Base-by-base conservation (phyloP, 805 yeast species). In the Starmerella tilneyi region DNA sequence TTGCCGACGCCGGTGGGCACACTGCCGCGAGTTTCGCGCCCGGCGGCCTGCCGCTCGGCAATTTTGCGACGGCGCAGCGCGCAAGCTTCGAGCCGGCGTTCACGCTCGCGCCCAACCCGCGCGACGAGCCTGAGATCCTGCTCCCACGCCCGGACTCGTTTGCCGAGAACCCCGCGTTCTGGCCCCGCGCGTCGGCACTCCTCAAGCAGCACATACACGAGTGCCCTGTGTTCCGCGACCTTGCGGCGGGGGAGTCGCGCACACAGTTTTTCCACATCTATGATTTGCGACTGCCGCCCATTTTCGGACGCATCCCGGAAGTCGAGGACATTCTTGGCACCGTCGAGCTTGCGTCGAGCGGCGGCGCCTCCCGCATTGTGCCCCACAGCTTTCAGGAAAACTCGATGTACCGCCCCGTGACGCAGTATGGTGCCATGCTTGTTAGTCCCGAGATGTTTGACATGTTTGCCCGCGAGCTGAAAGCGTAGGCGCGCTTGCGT, bases 271-370 rank as follows among this genome's bases (percentile, higher is more conserved):
- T 81, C 79, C 84, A 86, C 7, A 73, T 84, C 35, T 79, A 74
- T 53, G 94, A 83, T 58, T 68, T 79, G 49, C 68, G 92, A 47
- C 74, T 70, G 38, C 70, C 75, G 1, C 85, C 89, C 1, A 64
- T 72, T 19, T 75, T 72, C 49, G 80, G 79, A 27, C 68, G 92
- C 52, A 73, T 71, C 12, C 84, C 89, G 1, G 81, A 78, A 17
- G 72, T 80, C 8, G 84, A 80, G 49, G 81, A 80, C 53, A 75
- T 77, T 2, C 67, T 76, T 42, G 94, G 94, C 1, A 80, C 78
- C 55, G 78, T 82, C 9, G 70, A 71, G 50, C 81, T 83, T 2
- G 42, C 22, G 17, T 11, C 31, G 11, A 26, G 16, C 11, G 73
- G 73, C 50, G 57, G 68, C 3, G 82, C 84, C 1, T 66, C 67